Evolutionary conservation across 495 filamentous ascomycete species (phyloP).

Genomic region (Aspergillus avenaceus): DNA sequence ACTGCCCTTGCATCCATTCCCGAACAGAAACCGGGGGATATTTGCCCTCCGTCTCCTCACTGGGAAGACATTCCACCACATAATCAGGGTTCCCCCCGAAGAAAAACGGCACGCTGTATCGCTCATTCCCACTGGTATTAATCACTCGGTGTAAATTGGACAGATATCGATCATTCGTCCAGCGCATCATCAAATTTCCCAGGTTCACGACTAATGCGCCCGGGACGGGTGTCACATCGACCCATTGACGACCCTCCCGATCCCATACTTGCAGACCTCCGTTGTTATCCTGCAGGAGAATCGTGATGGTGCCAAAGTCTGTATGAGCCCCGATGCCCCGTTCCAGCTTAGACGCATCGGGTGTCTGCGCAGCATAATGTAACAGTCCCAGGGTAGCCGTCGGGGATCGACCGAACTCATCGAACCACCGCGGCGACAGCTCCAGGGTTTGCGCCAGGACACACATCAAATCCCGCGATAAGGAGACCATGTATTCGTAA

Average conservation of each 20-base stretch:
- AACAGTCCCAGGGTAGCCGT: constrained; percentile 37
- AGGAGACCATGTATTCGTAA: constrained; percentile 15
- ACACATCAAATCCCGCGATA: constrained; percentile 24
- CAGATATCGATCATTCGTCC: constrained; percentile 25
- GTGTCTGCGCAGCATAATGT: constrained; percentile 44
- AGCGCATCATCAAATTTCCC: constrained; percentile 39
- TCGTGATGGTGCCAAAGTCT: constrained; percentile 47
- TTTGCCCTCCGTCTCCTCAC: constrained; percentile 12
- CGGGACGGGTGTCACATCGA: constrained; percentile 27
- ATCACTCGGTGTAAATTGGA: constrained; percentile 31
- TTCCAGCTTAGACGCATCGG: constrained; percentile 18
- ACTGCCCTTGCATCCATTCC: constrained; percentile 27
- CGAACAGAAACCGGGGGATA: constrained; percentile 23
- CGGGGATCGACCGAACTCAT: constrained; percentile 28
- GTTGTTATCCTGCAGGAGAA: constrained; percentile 37
- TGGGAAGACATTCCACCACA: constrained; percentile 18
- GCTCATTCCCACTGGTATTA: constrained; percentile 20
- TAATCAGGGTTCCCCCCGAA: constrained; percentile 25
- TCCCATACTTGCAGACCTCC: constrained; percentile 43
- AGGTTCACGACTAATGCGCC: constrained; percentile 46
- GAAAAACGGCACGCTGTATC: constrained; percentile 28
- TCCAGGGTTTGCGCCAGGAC: constrained; percentile 37
- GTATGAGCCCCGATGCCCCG: constrained; percentile 46
- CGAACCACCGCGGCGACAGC: constrained; percentile 33
- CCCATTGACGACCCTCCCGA: constrained; percentile 23